Base-by-base conservation (phyloP, 2,329 filamentous ascomycete genomes). In the Neopestalotiopsis rosae region DNA sequence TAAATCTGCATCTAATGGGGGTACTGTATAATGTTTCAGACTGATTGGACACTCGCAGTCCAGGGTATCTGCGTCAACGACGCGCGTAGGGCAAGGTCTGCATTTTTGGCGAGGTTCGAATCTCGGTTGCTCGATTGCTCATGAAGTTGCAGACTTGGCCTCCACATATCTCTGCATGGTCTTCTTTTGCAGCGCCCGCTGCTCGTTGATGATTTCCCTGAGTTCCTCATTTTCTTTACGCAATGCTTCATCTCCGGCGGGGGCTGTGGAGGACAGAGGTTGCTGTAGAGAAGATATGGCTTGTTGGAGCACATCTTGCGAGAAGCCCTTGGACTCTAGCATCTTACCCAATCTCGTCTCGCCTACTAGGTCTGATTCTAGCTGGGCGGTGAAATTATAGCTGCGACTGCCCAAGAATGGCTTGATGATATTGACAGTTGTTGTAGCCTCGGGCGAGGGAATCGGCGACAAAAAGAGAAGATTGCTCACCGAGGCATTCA, bases 401-500 rank as follows among this genome's bases (percentile, higher is more conserved):
- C 86, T 87, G 52, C 88, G 84, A 70, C 88, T 86, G 64, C 87
- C 89, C 70, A 92, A 87, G 71, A 90, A 90, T n/a, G 95, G 95
- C 82, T 97, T 98, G 70, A 95, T 86, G 30, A 98, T 86, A 1
- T 86, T 87, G 28, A 88, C 80, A 17, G 87, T 84, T 72, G 88
- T 86, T 20, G 85, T 86, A 71, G 77, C 74, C 71, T 34, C 81
- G 78, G 74, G 85, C 85, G 69, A 82, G 82, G 79, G 80, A 32
- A 87, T 84, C 0, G 93, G 90, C 10, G 90, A 87, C 34, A 94
- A 83, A 80, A 96, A 92, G n/a, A 86, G 78, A 30, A 98, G 76
- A 74, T 97, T 97, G 12, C 93, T 96, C 42, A 97, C 90, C 20
- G 94, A 90, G 3, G 94, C 92, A 67, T 94, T 94, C 68, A 97